Evolutionary conservation across 345 rosid species (phyloP), one percentile per base, ranked within the genome.

Genomic region (Tarenaya hassleriana): DNA sequence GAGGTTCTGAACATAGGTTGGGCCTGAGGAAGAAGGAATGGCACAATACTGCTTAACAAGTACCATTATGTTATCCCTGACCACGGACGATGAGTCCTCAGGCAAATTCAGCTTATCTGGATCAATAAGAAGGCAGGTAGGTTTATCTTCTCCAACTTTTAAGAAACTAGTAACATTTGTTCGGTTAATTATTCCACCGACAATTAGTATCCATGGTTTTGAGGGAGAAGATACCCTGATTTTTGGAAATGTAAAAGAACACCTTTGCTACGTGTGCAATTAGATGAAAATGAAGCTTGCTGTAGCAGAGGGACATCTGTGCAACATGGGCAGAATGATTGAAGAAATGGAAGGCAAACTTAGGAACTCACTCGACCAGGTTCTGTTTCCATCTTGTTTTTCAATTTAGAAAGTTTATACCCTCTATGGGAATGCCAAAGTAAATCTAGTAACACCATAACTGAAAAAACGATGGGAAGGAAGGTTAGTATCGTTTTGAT

Each of bases 301-400:
- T 33, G 71, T 79, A 63, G 84, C 84, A 4, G 98, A 88, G 39
- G 98, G 98, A 43, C 96, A 92, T 74, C 75, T 92, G 15, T 84
- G 94, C 68, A 92, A 92, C 69, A 88, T 92, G 96, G 96, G 98
- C 47, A 81, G 72, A 82, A 87, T 92, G 98, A 88, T 92, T 53
- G 98, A 92, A 71, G 96, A 92, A 63, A 72, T 92, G 90, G 96
- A 92, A 78, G 79, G 96, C 48, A 92, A 84, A 75, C 83, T 88
- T 29, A 79, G 96, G 63, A 84, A 84, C 71, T 84, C 98, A 1
- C 70, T 92, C 52, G 98, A 92, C 77, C 94, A 92, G 98, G 98
- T 82, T 47, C 61, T 41, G 19, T 19, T n/a, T 27, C 24, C 48
- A 1, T 17, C 24, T 3, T 17, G 1, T 4, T 17, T 50, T 27